Evolutionary conservation across 2,329 filamentous ascomycete species (phyloP), one percentile per base, ranked within the genome.

Genomic region (Alternaria sp.): DNA sequence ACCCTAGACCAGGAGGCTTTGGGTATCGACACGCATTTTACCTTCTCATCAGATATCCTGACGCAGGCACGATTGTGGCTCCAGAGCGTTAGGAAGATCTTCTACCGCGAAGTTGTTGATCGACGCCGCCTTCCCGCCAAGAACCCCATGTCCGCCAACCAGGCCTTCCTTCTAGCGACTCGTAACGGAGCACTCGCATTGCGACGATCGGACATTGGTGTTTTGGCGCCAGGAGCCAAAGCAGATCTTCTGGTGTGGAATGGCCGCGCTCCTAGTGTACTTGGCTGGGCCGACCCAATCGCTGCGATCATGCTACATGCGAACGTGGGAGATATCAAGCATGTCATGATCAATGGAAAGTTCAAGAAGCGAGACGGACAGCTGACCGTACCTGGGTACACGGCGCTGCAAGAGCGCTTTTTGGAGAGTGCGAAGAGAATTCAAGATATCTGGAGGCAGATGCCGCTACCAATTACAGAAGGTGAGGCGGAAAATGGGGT

Each of bases 81-180:
- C 2, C 85, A 87, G 68, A 73, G 69, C 7, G 77, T 75, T 0
- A 79, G 85, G 2, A 75, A 76, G 22, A 65, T 67, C 7, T 70
- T 81, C 16, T 85, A 79, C 68, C 62, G 72, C 39, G 66, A 80
- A 14, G 75, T 82, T 0, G 64, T 85, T 9, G 63, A 77, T 0
- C 64, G 68, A 0, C 83, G 81, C 78, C 60, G 79, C 14, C 66
- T 87, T 2, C 84, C 85, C 0, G 62, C 62, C 3, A 80, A 74
- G 26, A 87, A 80, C 58, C 84, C 85, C 7, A 85, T 87, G 82
- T 82, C 79, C 7, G 84, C 79, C 3, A 75, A 81, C 32, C 85
- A 88, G 67, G 86, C 85, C 0, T 88, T 88, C 66, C 75, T 84
- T 22, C 79, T 88, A 16, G 83, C 84, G 0, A 88, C 85, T 0